Evolutionary conservation across 192 early-diverging fungal genomes (phyloP), one percentile per base, ranked within the genome.

Genomic region (Coemansia sp.): DNA sequence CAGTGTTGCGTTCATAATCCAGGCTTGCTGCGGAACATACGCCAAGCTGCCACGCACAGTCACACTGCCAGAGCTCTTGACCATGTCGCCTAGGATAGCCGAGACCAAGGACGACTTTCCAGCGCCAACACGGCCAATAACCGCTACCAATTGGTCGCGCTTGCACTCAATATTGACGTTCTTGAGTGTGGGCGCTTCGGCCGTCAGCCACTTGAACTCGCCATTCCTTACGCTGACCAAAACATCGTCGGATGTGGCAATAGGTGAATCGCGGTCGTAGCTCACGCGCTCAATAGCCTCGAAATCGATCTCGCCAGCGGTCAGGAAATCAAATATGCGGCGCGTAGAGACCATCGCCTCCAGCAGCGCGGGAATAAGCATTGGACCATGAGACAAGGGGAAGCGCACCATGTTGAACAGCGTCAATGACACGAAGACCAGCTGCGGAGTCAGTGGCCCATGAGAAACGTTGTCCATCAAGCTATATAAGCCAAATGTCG

Each of bases 1-100:
- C 62, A 92, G 78, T 7, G 89, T 85, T 6, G 85, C 88, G 58
- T 90, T 90, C 73, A 90, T 84, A 53, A 91, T 90, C 90, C 90
- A 91, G 16, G 90, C 80, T 57, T 86, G 84, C 78, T 91, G 90
- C 9, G 90, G 79, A 16, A 84, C 85, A 70, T 87, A 90, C 1
- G 89, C 88, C 29, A 89, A 53, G 41, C 41, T 69, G 46, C 86
- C 86, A 12, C 69, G 41, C 0, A 70, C 34, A 0, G 38, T 36
- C 7, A 86, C 79, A 1, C 22, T 57, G 11, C 87, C 87, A 6
- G 58, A 22, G 12, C 36, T 50, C 22, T 73, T 75, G 20, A 72
- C 39, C 87, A 87, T 84, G 29, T 88, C 83, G 38, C 90, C 89
- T 22, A 90, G 58, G 15, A 92, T 78, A 1, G 89, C 92, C 38